Evolutionary conservation across 352 stramenopile genomes (phyloP).

Genomic region (Globisporangium mamillatum): DNA sequence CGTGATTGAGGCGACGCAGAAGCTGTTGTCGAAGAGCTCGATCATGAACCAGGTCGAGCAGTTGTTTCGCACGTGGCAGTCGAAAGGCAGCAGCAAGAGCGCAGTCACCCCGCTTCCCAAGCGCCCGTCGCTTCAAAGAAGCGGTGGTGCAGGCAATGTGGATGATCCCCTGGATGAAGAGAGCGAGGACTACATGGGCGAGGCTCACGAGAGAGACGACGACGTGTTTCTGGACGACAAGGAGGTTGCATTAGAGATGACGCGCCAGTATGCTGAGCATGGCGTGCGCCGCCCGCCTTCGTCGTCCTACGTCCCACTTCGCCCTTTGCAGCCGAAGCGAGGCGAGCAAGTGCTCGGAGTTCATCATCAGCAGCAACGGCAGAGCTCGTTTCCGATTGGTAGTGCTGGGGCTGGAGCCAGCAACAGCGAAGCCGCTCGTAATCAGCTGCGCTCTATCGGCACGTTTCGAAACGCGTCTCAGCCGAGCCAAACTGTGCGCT

Average conservation of each 20-base stretch:
- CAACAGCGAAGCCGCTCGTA: background rate
- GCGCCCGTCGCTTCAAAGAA: background rate
- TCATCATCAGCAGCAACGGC: background rate
- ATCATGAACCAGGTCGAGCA: constrained; percentile 34
- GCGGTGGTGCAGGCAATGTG: background rate
- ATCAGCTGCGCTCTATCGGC: constrained; percentile 23
- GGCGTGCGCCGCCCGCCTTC: constrained; percentile 6
- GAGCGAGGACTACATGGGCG: constrained; percentile 27
- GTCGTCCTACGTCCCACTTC: constrained; percentile 19
- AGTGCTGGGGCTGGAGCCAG: background rate
- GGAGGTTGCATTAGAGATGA: constrained; percentile 26
- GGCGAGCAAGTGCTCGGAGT: constrained; percentile 29
- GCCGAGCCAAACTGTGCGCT: constrained; percentile 8
- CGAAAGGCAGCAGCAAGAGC: constrained; percentile 19
- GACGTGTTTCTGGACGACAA: constrained; percentile 18
- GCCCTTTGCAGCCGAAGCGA: constrained; percentile 26
- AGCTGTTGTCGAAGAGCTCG: constrained; percentile 24
- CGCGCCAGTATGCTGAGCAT: constrained; percentile 28
- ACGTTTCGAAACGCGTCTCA: constrained; percentile 19
- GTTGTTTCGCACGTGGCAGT: constrained; percentile 35
- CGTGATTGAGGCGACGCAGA: constrained; percentile 24
- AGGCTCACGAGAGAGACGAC: constrained; percentile 6
- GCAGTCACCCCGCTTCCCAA: background rate
- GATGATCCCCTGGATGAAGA: constrained; percentile 14
- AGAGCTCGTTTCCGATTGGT: background rate